phyloP scores from a whole-genome alignment of 176 grass and related monocot species.

The Cocos nucifera region DNA sequence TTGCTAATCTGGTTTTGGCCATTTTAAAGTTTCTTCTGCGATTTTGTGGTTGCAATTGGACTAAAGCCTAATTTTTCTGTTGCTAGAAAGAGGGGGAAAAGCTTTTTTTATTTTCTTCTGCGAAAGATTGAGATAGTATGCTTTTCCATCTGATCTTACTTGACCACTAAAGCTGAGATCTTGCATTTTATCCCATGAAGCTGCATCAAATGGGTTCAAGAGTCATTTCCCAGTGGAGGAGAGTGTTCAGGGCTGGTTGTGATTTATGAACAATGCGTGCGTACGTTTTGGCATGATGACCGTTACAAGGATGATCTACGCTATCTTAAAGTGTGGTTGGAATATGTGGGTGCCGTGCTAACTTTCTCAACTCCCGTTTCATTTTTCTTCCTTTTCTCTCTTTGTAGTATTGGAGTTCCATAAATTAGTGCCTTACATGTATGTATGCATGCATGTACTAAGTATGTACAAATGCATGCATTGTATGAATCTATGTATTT shows the following conservation, averaged over 20 bases:
- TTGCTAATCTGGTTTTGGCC: too few relatives aligned
- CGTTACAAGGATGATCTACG: constrained; percentile 83
- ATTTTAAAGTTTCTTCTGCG: too few relatives aligned
- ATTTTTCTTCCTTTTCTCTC: background rate
- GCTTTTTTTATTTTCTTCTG: too few relatives aligned
- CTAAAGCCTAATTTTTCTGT: too few relatives aligned
- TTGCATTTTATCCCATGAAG: constrained; percentile 22
- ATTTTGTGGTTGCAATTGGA: too few relatives aligned
- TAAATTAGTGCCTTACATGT: too few relatives aligned
- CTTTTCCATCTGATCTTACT: background rate
- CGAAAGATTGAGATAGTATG: too few relatives aligned
- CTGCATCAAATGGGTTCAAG: constrained; percentile 98
- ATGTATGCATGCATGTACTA: too few relatives aligned
- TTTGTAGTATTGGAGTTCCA: background rate
- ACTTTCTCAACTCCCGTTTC: background rate
- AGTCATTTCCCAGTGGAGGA: constrained; percentile 76
- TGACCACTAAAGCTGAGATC: background rate
- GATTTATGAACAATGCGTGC: constrained; percentile 93
- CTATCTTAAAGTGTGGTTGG: constrained; percentile 97
- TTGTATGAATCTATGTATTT: too few relatives aligned
- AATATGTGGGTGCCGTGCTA: constrained; percentile 58
- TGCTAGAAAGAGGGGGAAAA: too few relatives aligned
- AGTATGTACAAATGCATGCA: too few relatives aligned
- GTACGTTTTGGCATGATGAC: constrained; percentile 71
- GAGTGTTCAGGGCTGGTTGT: constrained; percentile 82